Percentiles rank a stretch among this genome's conserved stretches.
Evolutionary conservation across 768 basidiomycete genomes (phyloP).

Genomic region (Hydnomerulius pinastri): DNA sequence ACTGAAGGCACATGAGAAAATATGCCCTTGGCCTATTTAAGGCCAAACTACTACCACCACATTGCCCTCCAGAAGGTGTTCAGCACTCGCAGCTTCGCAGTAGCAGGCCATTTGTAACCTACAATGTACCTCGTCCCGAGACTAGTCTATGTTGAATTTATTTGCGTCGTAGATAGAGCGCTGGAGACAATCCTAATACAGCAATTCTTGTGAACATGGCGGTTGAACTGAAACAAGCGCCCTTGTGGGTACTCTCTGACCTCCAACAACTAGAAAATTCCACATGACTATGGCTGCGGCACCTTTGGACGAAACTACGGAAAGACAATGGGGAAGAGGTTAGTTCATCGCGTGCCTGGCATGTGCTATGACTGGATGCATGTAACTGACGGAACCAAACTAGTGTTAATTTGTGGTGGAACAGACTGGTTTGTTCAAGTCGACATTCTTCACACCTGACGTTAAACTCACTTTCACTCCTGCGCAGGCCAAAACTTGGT

Average conservation of each 20-base stretch:
- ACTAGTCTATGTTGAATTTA: conserved; percentile 5
- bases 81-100: too few species aligned
- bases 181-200: conserved; percentile 29
- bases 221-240: conserved; percentile 20
- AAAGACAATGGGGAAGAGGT: conserved; percentile 49
- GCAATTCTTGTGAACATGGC: conserved; percentile 23
- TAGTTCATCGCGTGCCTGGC: conserved; percentile 12
- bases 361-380: conserved; percentile 5
- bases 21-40: neutral
- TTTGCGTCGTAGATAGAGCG: conserved; percentile 32
- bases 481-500: conserved; percentile 70
- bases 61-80: too few species aligned
- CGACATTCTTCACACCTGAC: neutral
- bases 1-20: conserved; percentile 14
- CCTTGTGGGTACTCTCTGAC: conserved; percentile 9
- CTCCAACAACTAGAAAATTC: conserved; percentile 25
- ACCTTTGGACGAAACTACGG: conserved; percentile 25
- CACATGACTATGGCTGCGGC: conserved; percentile 32
- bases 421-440: conserved; percentile 68
- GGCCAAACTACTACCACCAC: too few species aligned
- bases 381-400: conserved; percentile 16
- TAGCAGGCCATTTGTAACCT: too few species aligned
- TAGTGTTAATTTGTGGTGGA: conserved; percentile 85
- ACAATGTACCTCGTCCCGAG: too few species aligned
- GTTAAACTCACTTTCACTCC: conserved; percentile 10